Conservation (phyloP, 345 rosid genomes). For the Cardamine resedifolia region DNA sequence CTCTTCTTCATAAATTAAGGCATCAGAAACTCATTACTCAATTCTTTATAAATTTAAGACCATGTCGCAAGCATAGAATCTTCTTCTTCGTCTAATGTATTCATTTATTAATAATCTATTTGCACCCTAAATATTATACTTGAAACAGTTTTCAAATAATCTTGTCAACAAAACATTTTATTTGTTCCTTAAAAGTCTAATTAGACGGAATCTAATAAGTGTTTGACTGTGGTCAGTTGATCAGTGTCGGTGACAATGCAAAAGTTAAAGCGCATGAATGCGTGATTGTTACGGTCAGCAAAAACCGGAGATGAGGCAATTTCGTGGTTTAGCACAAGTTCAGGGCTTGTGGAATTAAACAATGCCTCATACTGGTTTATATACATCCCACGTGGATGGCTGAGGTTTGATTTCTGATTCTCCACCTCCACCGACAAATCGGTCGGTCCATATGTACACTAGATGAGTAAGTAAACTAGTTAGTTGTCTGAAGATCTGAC, state of each 20-base stretch:
- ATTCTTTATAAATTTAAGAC: neutral
- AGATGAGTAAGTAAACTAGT: constrained; percentile 6
- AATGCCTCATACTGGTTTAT: neutral
- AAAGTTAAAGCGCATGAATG: constrained; percentile 16
- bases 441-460: constrained; percentile 20
- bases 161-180: neutral
- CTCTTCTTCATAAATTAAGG: constrained; percentile 37
- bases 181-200: constrained; percentile 7
- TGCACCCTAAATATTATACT: neutral
- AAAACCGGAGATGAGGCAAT: constrained; percentile 14
- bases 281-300: constrained; percentile 16
- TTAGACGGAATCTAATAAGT: constrained; percentile 11
- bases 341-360: neutral
- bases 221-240: neutral
- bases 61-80: constrained; percentile 36
- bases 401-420: constrained; percentile 19
- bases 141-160: neutral
- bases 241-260: constrained; percentile 33
- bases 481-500: constrained; percentile 21
- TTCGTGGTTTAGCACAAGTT: neutral
- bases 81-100: constrained; percentile 10
- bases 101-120: neutral
- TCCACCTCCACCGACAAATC: constrained; percentile 45
- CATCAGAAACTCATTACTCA: constrained; percentile 26
- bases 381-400: constrained; percentile 25